These are phyloP conservation scores for Fomitopsis serialis DNA, from an alignment of 768 basidiomycete genomes.

Conservation along the genomic window DNA sequence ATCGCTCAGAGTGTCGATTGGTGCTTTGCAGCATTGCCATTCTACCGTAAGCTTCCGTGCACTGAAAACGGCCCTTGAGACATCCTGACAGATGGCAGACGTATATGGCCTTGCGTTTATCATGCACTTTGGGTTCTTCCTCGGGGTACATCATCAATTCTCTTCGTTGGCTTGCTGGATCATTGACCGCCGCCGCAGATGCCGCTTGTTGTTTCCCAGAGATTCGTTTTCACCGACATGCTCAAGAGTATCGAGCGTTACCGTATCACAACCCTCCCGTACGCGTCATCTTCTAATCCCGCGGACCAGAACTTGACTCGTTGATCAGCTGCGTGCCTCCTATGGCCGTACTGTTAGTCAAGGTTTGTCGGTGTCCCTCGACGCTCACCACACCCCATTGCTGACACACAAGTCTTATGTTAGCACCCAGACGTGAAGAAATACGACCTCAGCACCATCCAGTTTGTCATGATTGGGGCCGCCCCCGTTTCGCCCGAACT, in stretches of 20 bases:
- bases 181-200: conserved; percentile 11
- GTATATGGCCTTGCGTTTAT: conserved; percentile 31
- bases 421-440: conserved; percentile 51
- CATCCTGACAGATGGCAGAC: conserved; percentile 29
- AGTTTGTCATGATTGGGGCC: too few species aligned
- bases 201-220: conserved; percentile 27
- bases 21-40: conserved; percentile 19
- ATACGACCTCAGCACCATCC: too few species aligned
- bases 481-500: too few species aligned
- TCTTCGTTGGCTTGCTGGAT: not conserved
- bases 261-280: conserved; percentile 38
- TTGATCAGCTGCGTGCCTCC: conserved; percentile 49
- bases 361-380: conserved; percentile 1
- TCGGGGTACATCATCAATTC: conserved; percentile 18
- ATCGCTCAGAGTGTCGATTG: too few species aligned
- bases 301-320: not conserved
- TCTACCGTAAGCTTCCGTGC: conserved; percentile 20
- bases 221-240: conserved; percentile 27
- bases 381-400: not conserved
- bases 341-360: conserved; percentile 48
- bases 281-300: not conserved
- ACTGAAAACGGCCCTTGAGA: not conserved
- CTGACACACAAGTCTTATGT: not conserved
- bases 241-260: conserved; percentile 30
- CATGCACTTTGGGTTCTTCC: conserved; percentile 23